Conservation (phyloP, 345 rosid species). For the Cardamine resedifolia region DNA sequence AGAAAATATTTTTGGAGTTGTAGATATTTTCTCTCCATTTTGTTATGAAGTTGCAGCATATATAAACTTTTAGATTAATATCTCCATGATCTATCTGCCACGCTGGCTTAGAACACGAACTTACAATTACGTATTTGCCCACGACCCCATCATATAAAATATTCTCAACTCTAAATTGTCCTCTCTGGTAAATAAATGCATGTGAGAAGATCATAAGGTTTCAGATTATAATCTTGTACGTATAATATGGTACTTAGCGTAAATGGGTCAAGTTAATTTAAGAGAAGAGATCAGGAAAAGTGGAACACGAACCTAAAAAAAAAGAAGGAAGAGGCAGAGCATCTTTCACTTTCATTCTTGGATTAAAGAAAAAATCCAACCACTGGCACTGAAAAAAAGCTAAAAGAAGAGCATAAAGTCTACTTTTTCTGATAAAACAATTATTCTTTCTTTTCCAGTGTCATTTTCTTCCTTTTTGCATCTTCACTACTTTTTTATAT, state of each 20-base stretch:
- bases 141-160: background rate
- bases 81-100: slow-evolving; percentile 15
- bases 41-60: slow-evolving; percentile 34
- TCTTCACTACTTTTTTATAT: background rate
- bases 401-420: slow-evolving; percentile 34
- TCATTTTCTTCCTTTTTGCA: slow-evolving; percentile 18
- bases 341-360: slow-evolving; percentile 36
- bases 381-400: slow-evolving; percentile 20
- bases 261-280: background rate
- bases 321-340: slow-evolving; percentile 14
- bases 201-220: slow-evolving; percentile 4
- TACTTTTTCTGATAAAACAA: background rate
- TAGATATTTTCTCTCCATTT: slow-evolving; percentile 29
- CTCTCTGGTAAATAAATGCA: background rate
- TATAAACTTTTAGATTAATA: slow-evolving; percentile 27
- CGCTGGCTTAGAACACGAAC: background rate
- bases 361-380: slow-evolving; percentile 32
- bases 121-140: slow-evolving; percentile 28
- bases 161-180: background rate
- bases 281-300: slow-evolving; percentile 9
- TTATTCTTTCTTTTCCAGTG: slow-evolving; percentile 24
- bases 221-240: background rate
- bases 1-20: slow-evolving; percentile 20
- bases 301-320: slow-evolving; percentile 14
- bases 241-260: background rate